Conservation (phyloP, 768 basidiomycete species). For the Lactarius tabidus region DNA sequence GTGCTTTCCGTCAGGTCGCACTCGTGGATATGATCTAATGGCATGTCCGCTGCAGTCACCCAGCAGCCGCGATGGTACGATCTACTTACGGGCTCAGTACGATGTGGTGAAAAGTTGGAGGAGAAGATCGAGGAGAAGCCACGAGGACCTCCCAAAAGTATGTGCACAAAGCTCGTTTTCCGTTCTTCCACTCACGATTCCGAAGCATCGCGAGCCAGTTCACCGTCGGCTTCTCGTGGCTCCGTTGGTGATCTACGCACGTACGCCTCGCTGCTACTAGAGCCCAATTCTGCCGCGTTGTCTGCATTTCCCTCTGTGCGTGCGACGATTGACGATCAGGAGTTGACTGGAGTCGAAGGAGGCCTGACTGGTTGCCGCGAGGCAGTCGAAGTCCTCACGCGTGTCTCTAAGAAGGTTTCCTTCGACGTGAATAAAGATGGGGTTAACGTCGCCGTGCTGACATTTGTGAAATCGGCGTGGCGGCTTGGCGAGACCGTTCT, state of each 20-base stretch:
- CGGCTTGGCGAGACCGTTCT: constrained; percentile 88
- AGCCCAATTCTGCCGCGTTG: constrained; percentile 14
- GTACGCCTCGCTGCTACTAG: constrained; percentile 20
- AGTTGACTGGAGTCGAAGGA: constrained; percentile 34
- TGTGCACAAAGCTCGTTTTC: not conserved
- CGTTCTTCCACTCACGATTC: constrained; percentile 3
- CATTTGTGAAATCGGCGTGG: constrained; percentile 88
- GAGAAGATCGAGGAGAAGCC: constrained; percentile 19
- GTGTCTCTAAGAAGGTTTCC: constrained; percentile 88
- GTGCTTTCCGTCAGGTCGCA: not conserved
- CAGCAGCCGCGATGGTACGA: constrained; percentile 17
- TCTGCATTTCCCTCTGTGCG: constrained; percentile 9
- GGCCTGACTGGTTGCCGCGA: constrained; percentile 71
- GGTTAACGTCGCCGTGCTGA: constrained; percentile 82
- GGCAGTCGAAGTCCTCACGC: constrained; percentile 86
- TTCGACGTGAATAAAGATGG: constrained; percentile 96
- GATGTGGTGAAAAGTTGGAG: constrained; percentile 14
- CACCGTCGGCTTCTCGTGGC: constrained; percentile 6
- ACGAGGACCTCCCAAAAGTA: constrained; percentile 17
- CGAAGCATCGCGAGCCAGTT: constrained; percentile 1
- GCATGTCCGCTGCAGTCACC: constrained; percentile 7
- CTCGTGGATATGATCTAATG: not conserved
- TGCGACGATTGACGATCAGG: constrained; percentile 24
- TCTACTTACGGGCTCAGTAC: constrained; percentile 16
- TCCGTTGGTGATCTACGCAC: constrained; percentile 20